Evolutionary conservation across 2,329 filamentous ascomycete species (phyloP).

Genomic region (Colletotrichum sp.): DNA sequence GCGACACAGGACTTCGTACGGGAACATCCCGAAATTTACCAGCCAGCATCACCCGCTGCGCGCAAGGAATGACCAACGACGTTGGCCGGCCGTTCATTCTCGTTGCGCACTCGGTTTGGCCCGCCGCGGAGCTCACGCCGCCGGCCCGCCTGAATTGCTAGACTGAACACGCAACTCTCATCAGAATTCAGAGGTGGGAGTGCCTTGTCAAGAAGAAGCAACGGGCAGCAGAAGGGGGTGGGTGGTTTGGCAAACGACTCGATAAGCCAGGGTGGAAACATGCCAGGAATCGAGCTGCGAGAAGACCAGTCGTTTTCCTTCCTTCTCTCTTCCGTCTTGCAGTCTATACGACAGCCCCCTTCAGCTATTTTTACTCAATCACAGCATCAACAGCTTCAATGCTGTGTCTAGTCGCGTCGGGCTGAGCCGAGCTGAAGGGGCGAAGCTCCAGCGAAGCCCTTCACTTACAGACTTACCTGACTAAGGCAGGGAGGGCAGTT

Average conservation of each 20-base stretch:
- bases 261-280: not conserved
- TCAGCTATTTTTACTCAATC: not conserved
- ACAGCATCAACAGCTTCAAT: not conserved
- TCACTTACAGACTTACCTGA: not conserved
- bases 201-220: constrained; percentile 16
- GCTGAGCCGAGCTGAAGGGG: not conserved
- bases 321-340: not conserved
- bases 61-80: not conserved
- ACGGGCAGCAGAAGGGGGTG: not conserved
- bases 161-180: not conserved
- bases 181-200: constrained; percentile 1
- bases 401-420: not conserved
- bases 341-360: not conserved
- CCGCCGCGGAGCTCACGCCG: not conserved
- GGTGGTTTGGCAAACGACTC: not conserved
- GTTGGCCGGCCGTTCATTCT: not conserved
- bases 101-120: not conserved
- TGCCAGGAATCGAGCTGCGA: not conserved
- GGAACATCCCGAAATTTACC: not conserved
- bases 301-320: not conserved
- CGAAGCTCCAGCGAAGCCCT: not conserved
- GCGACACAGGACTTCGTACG: not conserved
- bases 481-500: not conserved
- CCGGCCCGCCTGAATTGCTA: not conserved
- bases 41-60: not conserved